These are phyloP conservation scores for Diplodia mutila DNA, from an alignment of 2,329 filamentous ascomycete species.

Conservation along the genomic window DNA sequence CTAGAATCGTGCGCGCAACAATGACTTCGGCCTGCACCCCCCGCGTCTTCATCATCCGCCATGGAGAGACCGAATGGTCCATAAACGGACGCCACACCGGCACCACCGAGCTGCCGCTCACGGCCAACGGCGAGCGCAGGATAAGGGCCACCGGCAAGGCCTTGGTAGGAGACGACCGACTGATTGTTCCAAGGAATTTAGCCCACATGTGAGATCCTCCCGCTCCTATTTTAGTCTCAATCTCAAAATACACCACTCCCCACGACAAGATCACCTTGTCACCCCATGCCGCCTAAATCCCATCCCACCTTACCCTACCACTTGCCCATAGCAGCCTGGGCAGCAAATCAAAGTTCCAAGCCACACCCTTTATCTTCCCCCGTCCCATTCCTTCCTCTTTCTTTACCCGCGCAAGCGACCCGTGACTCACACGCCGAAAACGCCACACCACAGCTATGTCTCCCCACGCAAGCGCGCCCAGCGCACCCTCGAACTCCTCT, in stretches of 20 bases:
- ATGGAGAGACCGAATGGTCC: conserved; percentile 96
- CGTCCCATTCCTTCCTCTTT: not conserved
- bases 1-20: no score
- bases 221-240: not conserved
- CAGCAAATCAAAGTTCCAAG: not conserved
- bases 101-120: conserved; percentile 82
- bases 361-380: not conserved
- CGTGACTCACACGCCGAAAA: not conserved
- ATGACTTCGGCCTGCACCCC: conserved; percentile 45
- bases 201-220: conserved; percentile 69
- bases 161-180: conserved; percentile 78
- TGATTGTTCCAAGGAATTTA: conserved; percentile 81
- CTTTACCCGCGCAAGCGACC: not conserved
- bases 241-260: not conserved
- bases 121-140: conserved; percentile 67
- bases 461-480: conserved; percentile 85
- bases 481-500: conserved; percentile 85
- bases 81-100: conserved; percentile 79
- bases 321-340: no score
- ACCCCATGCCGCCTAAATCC: not conserved
- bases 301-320: conserved; percentile 4
- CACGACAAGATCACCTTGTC: not conserved
- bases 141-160: conserved; percentile 73
- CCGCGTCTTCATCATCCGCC: conserved; percentile 64
- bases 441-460: conserved; percentile 64